A percentile compares a stretch with the other conserved stretches of the same genome.
Evolutionary conservation across 805 yeast species (phyloP).

Genomic region (Dipodascopsis uninucleata): DNA sequence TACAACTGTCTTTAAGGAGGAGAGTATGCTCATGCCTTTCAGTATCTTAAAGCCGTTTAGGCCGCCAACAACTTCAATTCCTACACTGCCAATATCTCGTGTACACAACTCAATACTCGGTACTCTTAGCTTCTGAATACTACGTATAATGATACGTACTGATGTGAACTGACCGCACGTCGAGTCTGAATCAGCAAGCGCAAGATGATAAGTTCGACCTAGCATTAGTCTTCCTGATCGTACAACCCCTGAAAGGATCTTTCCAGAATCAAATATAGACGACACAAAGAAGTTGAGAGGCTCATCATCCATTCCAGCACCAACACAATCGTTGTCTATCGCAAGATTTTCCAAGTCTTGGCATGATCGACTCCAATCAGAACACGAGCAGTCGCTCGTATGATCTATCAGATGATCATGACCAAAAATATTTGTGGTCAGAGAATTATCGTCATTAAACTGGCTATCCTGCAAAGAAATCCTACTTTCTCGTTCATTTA

Average conservation of each 20-base stretch:
- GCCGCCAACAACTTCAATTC: conserved; percentile 17
- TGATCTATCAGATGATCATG: conserved; percentile 17
- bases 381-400: conserved; percentile 14
- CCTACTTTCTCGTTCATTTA: not conserved
- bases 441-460: not conserved
- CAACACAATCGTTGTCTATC: too few species aligned
- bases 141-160: conserved; percentile 13
- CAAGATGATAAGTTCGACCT: conserved; percentile 15
- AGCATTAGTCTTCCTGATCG: conserved; percentile 17
- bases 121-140: conserved; percentile 20
- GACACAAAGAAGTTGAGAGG: conserved; percentile 21
- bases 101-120: conserved; percentile 15
- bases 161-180: not conserved
- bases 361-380: too few species aligned
- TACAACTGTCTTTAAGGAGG: too few species aligned
- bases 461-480: not conserved
- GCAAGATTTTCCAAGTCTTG: too few species aligned
- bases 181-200: conserved; percentile 2
- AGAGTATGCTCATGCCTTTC: conserved; percentile 16
- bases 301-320: too few species aligned
- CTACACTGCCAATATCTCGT: conserved; percentile 26
- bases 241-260: conserved; percentile 23
- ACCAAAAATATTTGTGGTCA: conserved; percentile 1
- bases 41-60: conserved; percentile 5
- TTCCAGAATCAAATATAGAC: conserved; percentile 23